Percentiles rank a stretch among this genome's conserved stretches.
Evolutionary conservation across 2,329 filamentous ascomycete genomes (phyloP).

Genomic region (Colletotrichum sp.): DNA sequence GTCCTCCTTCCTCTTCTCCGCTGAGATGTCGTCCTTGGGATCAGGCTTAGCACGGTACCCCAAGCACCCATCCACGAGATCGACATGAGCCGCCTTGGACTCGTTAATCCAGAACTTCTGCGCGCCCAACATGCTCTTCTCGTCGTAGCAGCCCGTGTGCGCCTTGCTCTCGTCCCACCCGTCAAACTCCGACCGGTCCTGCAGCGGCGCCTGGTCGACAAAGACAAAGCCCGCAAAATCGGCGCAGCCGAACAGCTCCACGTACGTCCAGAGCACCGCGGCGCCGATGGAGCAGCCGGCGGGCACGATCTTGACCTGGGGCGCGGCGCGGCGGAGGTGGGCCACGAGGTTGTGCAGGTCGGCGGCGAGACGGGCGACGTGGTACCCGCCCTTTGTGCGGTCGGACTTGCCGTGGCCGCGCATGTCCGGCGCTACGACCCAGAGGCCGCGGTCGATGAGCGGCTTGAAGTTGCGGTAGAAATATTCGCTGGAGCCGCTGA

Average conservation of each 20-base stretch:
- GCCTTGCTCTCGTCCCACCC: constrained; percentile 35
- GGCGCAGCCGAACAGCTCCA: constrained; percentile 39
- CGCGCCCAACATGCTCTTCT: constrained; percentile 37
- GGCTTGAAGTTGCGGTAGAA: constrained; percentile 38
- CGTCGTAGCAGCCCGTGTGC: constrained; percentile 42
- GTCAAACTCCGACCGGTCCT: constrained; percentile 37
- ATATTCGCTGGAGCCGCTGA: constrained; percentile 44
- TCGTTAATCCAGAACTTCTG: constrained; percentile 30
- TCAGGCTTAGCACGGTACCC: constrained; percentile 37
- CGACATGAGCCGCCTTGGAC: constrained; percentile 29
- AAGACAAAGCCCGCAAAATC: constrained; percentile 39
- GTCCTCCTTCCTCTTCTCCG: constrained; percentile 29
- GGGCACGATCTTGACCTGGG: constrained; percentile 28
- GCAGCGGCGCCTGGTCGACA: constrained; percentile 45
- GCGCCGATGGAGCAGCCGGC: constrained; percentile 47
- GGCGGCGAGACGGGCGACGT: constrained; percentile 44
- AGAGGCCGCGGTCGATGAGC: constrained; percentile 29
- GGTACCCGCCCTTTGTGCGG: constrained; percentile 37
- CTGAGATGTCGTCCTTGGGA: constrained; percentile 25
- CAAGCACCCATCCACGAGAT: constrained; percentile 37
- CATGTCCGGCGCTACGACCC: constrained; percentile 44
- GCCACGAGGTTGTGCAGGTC: constrained; percentile 37
- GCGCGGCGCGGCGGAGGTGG: constrained; percentile 25
- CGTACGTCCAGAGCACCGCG: constrained; percentile 44
- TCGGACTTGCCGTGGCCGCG: constrained; percentile 42